phyloP scores from a whole-genome alignment of 148 eudicot species.

The Rhododendron kiyosumense region DNA sequence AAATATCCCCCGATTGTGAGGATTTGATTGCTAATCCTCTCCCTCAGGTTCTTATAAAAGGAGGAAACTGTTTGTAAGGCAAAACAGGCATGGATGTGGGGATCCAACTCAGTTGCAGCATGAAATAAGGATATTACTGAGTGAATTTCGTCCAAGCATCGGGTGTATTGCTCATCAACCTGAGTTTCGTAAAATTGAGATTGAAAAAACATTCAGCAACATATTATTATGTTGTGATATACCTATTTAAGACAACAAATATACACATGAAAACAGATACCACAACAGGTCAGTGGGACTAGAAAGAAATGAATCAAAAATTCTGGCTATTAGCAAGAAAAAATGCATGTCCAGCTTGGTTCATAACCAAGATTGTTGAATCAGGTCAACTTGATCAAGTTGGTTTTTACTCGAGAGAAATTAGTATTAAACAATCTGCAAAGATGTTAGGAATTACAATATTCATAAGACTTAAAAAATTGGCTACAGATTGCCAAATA shows the following conservation, averaged over 20 bases:
- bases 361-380: neutral
- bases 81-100: slow-evolving; percentile 55
- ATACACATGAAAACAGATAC: neutral
- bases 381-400: neutral
- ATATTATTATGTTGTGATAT: neutral
- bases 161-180: slow-evolving; percentile 78
- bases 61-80: slow-evolving; percentile 55
- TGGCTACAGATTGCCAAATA: neutral
- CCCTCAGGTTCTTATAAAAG: slow-evolving; percentile 66
- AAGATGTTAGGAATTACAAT: too few relatives aligned
- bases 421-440: too few relatives aligned
- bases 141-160: slow-evolving; percentile 79
- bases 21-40: slow-evolving; percentile 69
- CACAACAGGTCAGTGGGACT: neutral
- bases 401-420: neutral
- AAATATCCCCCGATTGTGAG: slow-evolving; percentile 39
- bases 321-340: neutral
- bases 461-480: too few relatives aligned
- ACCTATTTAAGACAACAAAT: neutral
- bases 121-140: slow-evolving; percentile 78
- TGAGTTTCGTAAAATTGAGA: slow-evolving; percentile 13
- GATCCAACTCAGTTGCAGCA: slow-evolving; percentile 83
- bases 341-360: neutral
- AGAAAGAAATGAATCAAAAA: neutral
- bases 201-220: neutral